Evolutionary conservation across 352 stramenopile species (phyloP), one percentile per base, ranked within the genome.

Genomic region (Phytophthora parvispora): DNA sequence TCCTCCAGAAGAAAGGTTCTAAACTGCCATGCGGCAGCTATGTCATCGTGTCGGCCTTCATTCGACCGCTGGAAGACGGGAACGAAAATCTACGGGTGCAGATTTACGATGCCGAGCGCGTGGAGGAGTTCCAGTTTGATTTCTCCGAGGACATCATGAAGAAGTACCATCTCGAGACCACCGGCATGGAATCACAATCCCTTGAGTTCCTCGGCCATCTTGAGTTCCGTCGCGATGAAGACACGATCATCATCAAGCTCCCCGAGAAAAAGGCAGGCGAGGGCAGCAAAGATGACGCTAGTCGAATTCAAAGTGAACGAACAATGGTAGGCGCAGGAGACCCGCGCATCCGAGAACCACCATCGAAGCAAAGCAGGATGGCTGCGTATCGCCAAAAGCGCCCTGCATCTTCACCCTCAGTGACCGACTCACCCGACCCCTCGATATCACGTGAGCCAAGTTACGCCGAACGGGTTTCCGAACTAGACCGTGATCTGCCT

Each of bases 51-150:
- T 89, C 83, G 20, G 81, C 84, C 12, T 93, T 93, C 27, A 83
- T 89, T 43, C 80, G 85, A 3, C 81, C 85, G 20, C 74, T 93
- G 0, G 85, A 91, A 50, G 85, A 93, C 48, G 85, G 85, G 1
- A 93, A 93, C 29, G 85, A 93, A 58, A 91, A 87, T 36, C 32
- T 93, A 24, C 79, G 83, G 2, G 76, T 93, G 48, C 80, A 91
- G 51, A 91, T 93, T 29, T 93, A 93, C 52, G 85, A 93, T 38
- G 67, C 80, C 13, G 85, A 93, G 57, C 79, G 80, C 24, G 80
- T 93, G 15, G 85, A 93, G 40, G 83, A 93, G 43, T 93, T 91
- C 70, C 83, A 91, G 61, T 93, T 90, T 48, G 85, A 93, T 38
- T 93, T 91, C 51, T 81, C 70, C 1, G 85, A 93, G 59, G 85